Evolutionary conservation across 2,329 filamentous ascomycete species (phyloP), one percentile per base, ranked within the genome.

Genomic region (Penicillium sp.): DNA sequence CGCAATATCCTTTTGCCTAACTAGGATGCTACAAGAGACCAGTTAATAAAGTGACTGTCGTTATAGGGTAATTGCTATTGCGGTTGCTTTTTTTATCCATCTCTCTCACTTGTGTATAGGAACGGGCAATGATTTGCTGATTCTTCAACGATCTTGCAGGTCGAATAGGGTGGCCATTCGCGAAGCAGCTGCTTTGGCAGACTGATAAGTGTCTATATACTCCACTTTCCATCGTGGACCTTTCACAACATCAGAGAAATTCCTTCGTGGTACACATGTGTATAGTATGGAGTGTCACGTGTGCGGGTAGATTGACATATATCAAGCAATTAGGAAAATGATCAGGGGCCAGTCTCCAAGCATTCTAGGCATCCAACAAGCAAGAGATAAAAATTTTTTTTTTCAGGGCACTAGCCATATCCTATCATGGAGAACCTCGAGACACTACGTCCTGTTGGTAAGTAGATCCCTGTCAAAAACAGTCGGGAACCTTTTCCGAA

Each of bases 391-490:
- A n/a, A 1, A 4, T 5, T 23, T 6, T 2, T 13, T 19, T 23
- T 0, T 1, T 15, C 31, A 19, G 13, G 15, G 19, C 6, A 1
- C 41, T 10, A 3, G 36, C 2, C 0, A 39, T 25, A 43, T 6
- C 9, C 68, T 64, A 85, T 79, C 29, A 84, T 82, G 48, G 87
- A 77, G 53, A 85, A 83, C n/a, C 61, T 68, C 8, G 67, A 73
- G 44, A 69, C 53, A 27, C 52, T 74, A 41, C 71, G 72, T 4
- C 53, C 68, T 25, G 67, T 70, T 23, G 72, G 72, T 70, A 47
- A 64, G 70, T 66, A n/a, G 13, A 52, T 7, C 21, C 7, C 23
- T 42, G 29, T 59, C 33, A 45, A 55, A 33, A 33, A 27, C 13
- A 25, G 17, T n/a, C 47, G 48, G 53, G 3, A 56, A 25, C 15